Conservation (phyloP, 2,329 filamentous ascomycete species). For the Lachnellula subtilissima region DNA sequence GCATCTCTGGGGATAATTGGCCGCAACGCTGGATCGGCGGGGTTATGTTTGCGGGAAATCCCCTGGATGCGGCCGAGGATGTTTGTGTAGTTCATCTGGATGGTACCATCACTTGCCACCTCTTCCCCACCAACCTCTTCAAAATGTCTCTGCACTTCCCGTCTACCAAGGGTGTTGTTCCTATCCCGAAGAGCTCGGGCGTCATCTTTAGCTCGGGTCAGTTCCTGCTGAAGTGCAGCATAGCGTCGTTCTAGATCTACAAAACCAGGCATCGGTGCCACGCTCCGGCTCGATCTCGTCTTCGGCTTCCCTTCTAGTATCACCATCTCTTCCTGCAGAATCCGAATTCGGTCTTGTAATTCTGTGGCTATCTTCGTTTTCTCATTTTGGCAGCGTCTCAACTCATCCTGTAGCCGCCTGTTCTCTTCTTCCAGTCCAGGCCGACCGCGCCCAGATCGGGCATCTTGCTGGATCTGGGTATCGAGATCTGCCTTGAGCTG, state of each 20-base stretch:
- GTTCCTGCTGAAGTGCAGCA: too few relatives aligned
- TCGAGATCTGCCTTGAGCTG: neutral
- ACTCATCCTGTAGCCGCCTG: neutral
- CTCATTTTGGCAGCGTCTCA: neutral
- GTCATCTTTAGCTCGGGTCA: too few relatives aligned
- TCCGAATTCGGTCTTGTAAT: neutral
- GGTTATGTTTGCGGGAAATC: neutral
- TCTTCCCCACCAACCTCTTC: neutral
- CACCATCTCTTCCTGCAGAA: neutral
- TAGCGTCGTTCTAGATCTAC: too few relatives aligned
- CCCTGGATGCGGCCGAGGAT: neutral
- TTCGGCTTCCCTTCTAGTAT: neutral
- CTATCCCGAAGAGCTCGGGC: too few relatives aligned
- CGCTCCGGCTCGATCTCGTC: neutral
- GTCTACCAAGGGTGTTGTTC: neutral
- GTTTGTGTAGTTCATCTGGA: neutral
- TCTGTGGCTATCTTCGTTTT: neutral
- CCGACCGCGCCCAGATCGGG: neutral
- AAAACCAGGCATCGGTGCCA: neutral
- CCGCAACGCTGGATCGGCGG: neutral
- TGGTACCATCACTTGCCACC: neutral
- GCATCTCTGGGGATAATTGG: neutral
- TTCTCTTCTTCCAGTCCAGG: neutral
- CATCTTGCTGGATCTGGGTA: neutral
- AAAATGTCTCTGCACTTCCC: neutral